phyloP scores from a whole-genome alignment of 1,284 basidiomycete species.

The Lentinus polychrous region DNA sequence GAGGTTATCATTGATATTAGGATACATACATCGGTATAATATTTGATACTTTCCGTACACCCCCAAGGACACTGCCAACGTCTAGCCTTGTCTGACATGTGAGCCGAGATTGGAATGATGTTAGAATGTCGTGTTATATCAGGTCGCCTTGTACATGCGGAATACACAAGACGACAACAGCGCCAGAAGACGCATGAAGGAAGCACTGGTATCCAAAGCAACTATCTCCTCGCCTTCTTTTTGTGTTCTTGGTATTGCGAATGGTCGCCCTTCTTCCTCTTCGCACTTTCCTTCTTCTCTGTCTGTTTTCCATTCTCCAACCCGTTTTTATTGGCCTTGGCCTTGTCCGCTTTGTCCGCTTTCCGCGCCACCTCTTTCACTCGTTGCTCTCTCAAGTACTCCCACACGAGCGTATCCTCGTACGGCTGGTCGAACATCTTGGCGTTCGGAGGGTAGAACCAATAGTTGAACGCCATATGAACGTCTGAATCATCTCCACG shows the following conservation, averaged over 20 bases:
- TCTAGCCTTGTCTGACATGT: too few species aligned
- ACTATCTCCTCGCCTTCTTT: too few species aligned
- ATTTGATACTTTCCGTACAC: too few species aligned
- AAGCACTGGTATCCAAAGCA: too few species aligned
- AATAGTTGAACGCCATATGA: conserved; percentile 31
- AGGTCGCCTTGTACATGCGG: too few species aligned
- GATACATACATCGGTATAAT: too few species aligned
- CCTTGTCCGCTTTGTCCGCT: neutral
- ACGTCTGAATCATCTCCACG: conserved; percentile 12
- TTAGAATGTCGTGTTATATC: too few species aligned
- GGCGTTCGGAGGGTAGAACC: conserved; percentile 28
- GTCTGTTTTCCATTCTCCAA: neutral
- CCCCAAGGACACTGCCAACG: too few species aligned
- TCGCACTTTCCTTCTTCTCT: neutral
- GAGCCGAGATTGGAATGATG: too few species aligned
- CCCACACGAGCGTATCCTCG: conserved; percentile 24
- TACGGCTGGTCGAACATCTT: conserved; percentile 24
- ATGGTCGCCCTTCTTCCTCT: neutral
- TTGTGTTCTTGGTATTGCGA: neutral
- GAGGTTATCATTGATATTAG: too few species aligned
- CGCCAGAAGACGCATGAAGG: too few species aligned
- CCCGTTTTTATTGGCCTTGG: neutral
- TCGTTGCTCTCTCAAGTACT: conserved; percentile 12
- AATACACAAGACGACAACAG: too few species aligned
- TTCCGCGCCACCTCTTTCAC: neutral